These are phyloP conservation scores for Tympanopsis confertula DNA, from an alignment of 2,329 filamentous ascomycete species.

Conservation along the genomic window DNA sequence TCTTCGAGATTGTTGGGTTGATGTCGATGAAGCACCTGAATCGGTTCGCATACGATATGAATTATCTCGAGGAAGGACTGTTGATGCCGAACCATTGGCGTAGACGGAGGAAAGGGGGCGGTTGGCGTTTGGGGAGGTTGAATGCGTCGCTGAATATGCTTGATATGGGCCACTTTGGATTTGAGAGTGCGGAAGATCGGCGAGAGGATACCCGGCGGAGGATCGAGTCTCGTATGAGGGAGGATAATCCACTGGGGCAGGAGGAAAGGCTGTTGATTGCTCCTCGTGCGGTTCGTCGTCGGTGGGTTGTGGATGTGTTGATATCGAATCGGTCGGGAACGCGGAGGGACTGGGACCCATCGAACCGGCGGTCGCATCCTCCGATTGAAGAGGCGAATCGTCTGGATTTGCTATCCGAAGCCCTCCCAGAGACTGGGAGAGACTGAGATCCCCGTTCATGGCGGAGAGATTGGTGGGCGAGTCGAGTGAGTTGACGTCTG, in stretches of 20 bases:
- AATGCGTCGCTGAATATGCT: too few relatives aligned
- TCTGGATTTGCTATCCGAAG: constrained; percentile 95
- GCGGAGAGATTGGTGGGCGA: constrained; percentile 11
- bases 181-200: neutral
- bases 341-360: too few relatives aligned
- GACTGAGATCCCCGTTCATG: constrained; percentile 88
- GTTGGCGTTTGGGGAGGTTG: neutral
- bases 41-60: constrained; percentile 1
- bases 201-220: too few relatives aligned
- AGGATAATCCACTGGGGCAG: too few relatives aligned
- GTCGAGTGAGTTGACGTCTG: neutral
- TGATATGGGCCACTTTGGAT: neutral
- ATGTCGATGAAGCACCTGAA: neutral
- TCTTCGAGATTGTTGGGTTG: neutral
- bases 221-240: too few relatives aligned
- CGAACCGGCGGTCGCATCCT: constrained; percentile 3
- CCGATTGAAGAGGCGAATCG: constrained; percentile 34
- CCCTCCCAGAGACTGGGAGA: constrained; percentile 84
- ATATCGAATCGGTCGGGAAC: too few relatives aligned
- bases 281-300: too few relatives aligned
- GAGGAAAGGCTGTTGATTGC: too few relatives aligned
- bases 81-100: neutral
- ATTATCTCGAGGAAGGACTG: neutral
- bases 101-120: neutral
- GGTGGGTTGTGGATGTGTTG: too few relatives aligned